Conservation (phyloP, 2,329 filamentous ascomycete genomes). For the Apiospora saccharicola region DNA sequence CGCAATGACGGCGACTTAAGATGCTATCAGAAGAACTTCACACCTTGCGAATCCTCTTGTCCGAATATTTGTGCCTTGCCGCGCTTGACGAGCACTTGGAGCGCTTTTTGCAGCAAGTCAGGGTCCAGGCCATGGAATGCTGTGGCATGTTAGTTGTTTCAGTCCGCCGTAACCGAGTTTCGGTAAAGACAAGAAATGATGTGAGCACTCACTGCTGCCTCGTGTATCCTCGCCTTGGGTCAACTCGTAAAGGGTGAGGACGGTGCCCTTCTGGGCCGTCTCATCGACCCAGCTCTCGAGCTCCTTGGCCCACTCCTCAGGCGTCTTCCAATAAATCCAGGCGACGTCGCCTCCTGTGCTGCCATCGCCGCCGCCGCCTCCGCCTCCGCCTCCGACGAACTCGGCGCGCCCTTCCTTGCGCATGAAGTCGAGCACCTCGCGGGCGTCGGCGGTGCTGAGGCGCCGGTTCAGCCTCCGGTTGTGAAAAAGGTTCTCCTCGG, state of each 20-base stretch:
- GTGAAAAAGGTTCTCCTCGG: constrained; percentile 59
- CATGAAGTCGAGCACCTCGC: constrained; percentile 67
- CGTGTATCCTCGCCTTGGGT: constrained; percentile 82
- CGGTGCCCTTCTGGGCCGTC: constrained; percentile 86
- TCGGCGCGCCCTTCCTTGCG: constrained; percentile 68
- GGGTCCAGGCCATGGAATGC: constrained; percentile 91
- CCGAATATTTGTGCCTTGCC: constrained; percentile 96
- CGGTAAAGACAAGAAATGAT: neutral
- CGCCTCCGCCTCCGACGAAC: constrained; percentile 58
- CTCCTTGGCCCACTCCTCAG: constrained; percentile 87
- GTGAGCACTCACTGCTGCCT: constrained; percentile 63
- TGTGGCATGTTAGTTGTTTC: constrained; percentile 42
- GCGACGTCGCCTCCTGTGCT: constrained; percentile 59
- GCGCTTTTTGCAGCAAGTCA: constrained; percentile 79
- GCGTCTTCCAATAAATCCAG: constrained; percentile 85
- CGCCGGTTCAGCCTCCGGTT: constrained; percentile 63
- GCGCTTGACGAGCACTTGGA: constrained; percentile 84
- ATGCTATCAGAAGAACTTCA: constrained; percentile 87
- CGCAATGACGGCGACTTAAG: constrained; percentile 1
- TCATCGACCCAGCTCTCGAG: constrained; percentile 85
- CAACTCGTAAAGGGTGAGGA: constrained; percentile 93
- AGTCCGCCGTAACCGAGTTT: neutral
- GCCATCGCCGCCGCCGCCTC: constrained; percentile 35
- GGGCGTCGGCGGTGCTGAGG: constrained; percentile 58
- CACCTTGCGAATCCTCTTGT: constrained; percentile 83